These are phyloP conservation scores for Ceratocystis ficicola DNA, from an alignment of 2,329 filamentous ascomycete genomes.

Conservation along the genomic window DNA sequence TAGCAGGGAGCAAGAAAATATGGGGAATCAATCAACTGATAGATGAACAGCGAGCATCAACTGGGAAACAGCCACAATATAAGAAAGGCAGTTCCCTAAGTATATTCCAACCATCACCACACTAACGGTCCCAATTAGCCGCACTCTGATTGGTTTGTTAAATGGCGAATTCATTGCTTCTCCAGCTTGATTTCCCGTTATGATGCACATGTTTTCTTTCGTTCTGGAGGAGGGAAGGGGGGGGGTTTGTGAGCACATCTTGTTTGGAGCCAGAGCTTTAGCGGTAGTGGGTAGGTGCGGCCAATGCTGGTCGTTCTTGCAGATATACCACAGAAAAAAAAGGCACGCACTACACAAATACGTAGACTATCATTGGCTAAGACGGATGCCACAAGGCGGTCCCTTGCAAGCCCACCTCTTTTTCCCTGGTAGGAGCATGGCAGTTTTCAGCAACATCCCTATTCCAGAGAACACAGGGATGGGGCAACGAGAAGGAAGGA, in stretches of 20 bases:
- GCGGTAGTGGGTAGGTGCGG: neutral
- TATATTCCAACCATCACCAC: neutral
- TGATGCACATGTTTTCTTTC: neutral
- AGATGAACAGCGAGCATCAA: slow-evolving; percentile 2
- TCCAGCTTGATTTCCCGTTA: neutral
- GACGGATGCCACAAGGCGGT: neutral
- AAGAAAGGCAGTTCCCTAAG: neutral
- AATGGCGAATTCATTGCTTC: neutral
- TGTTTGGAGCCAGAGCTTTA: slow-evolving; percentile 4
- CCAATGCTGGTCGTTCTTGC: neutral
- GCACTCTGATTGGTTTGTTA: neutral
- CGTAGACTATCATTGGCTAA: neutral
- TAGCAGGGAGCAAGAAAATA: slow-evolving; percentile 9
- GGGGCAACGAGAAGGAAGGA: neutral
- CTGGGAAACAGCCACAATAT: neutral
- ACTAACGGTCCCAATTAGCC: neutral
- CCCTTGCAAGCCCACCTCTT: neutral
- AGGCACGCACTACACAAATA: slow-evolving; percentile 3
- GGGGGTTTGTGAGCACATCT: neutral
- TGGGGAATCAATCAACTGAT: slow-evolving; percentile 3
- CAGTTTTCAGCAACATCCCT: neutral
- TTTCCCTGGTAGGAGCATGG: slow-evolving; percentile 1
- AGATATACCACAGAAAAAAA: neutral
- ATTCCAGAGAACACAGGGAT: neutral
- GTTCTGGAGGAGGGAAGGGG: neutral